A percentile compares a stretch with the other conserved stretches of the same genome.
These are phyloP conservation scores for Penicillium sp. DNA, from an alignment of 2,329 filamentous ascomycete genomes.

Conservation along the genomic window DNA sequence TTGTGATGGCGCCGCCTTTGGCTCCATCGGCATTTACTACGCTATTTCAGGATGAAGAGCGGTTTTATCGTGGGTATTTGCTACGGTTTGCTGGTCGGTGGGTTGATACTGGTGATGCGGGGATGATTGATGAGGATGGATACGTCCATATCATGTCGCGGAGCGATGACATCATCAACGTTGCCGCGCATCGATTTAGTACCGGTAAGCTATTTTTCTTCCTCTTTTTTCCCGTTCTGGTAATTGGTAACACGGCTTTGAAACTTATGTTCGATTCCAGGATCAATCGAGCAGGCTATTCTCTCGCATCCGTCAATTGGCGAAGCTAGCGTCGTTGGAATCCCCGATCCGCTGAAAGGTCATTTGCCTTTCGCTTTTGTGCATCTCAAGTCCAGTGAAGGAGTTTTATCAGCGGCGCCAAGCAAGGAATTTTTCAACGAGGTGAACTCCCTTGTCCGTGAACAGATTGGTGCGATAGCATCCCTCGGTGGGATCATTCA, in stretches of 20 bases:
- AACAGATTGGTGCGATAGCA: conserved; percentile 85
- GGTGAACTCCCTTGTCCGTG: conserved; percentile 61
- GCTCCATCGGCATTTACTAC: conserved; percentile 84
- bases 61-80: conserved; percentile 84
- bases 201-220: conserved; percentile 61
- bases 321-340: conserved; percentile 82
- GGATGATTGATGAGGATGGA: conserved; percentile 75
- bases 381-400: conserved; percentile 55
- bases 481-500: conserved; percentile 82
- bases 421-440: conserved; percentile 47
- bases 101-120: conserved; percentile 90
- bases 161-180: conserved; percentile 88
- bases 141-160: conserved; percentile 65
- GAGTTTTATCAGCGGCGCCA: conserved; percentile 31
- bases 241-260: no score
- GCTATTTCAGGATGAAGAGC: conserved; percentile 80
- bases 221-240: background rate
- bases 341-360: conserved; percentile 84
- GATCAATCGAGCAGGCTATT: conserved; percentile 87
- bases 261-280: conserved; percentile 42
- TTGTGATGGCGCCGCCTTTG: conserved; percentile 79
- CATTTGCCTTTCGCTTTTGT: conserved; percentile 91
- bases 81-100: conserved; percentile 78
- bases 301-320: conserved; percentile 75
- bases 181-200: conserved; percentile 88